Conservation (phyloP, 352 stramenopile species). For the Phytophthora multivora region DNA sequence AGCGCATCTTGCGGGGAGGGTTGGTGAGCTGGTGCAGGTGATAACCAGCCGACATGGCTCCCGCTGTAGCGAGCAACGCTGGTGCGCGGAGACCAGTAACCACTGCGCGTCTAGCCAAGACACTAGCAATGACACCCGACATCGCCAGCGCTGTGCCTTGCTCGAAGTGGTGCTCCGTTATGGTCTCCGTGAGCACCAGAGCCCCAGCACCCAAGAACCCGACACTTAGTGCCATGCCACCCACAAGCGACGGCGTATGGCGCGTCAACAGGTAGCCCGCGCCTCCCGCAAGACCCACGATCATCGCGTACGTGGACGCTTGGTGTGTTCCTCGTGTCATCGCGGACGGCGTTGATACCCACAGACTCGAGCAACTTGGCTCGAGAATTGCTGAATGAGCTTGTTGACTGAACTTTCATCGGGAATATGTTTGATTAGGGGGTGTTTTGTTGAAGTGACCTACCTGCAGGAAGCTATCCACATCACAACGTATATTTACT, state of each 20-base stretch:
- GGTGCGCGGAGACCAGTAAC: constrained; percentile 51
- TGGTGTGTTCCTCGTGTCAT: constrained; percentile 58
- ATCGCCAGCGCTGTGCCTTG: constrained; percentile 73
- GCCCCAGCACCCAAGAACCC: constrained; percentile 70
- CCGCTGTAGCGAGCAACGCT: constrained; percentile 48
- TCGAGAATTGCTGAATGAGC: no score
- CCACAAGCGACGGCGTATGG: constrained; percentile 69
- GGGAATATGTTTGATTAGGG: constrained; percentile 1
- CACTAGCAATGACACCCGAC: constrained; percentile 65
- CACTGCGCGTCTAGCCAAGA: constrained; percentile 60
- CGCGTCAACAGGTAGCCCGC: constrained; percentile 66
- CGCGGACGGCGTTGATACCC: no score
- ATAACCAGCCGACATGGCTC: constrained; percentile 68
- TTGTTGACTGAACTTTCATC: not conserved
- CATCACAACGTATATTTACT: constrained; percentile 14
- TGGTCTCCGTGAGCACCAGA: constrained; percentile 71
- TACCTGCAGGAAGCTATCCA: not conserved
- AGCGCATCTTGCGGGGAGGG: constrained; percentile 57
- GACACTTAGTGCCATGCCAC: constrained; percentile 61
- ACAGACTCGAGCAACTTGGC: no score
- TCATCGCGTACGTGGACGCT: constrained; percentile 73
- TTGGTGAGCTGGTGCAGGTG: constrained; percentile 72
- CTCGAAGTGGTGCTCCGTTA: constrained; percentile 73
- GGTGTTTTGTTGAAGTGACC: no score
- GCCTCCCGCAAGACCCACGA: constrained; percentile 66